Evolutionary conservation across 140 eudicot genomes (phyloP).

Genomic region (Stevia rebaudiana): DNA sequence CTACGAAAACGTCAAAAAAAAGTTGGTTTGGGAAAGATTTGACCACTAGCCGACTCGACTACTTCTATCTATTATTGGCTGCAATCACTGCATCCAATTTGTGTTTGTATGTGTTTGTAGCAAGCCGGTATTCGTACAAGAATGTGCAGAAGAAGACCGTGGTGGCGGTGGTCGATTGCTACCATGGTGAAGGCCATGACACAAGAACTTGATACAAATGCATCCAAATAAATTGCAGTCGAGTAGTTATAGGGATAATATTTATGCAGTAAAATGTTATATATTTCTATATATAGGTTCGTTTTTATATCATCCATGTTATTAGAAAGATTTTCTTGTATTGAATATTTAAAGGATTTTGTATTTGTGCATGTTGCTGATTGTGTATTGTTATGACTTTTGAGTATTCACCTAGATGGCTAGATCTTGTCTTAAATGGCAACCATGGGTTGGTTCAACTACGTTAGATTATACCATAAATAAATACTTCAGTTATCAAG

Average conservation of each 20-base stretch:
- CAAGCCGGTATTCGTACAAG: slow-evolving; percentile 60
- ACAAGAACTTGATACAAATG: slow-evolving; percentile 28
- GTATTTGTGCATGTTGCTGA: background rate
- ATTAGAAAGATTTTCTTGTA: slow-evolving; percentile 8
- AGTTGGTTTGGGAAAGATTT: slow-evolving; percentile 83
- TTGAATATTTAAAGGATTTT: background rate
- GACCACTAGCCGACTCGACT: slow-evolving; percentile 62
- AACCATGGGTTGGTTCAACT: background rate
- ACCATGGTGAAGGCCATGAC: slow-evolving; percentile 30
- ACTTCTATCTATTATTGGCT: slow-evolving; percentile 56
- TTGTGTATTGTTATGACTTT: background rate
- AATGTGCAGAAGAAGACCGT: slow-evolving; percentile 38
- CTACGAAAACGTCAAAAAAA: slow-evolving; percentile 31
- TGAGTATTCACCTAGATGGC: background rate
- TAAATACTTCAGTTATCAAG: background rate
- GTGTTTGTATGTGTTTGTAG: slow-evolving; percentile 41
- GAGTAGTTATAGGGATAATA: slow-evolving; percentile 16
- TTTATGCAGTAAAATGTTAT: background rate
- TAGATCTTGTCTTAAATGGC: background rate
- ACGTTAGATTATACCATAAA: background rate
- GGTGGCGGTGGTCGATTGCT: slow-evolving; percentile 45
- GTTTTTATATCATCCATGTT: slow-evolving; percentile 9
- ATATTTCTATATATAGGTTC: background rate
- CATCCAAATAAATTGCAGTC: slow-evolving; percentile 12
- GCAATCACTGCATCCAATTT: slow-evolving; percentile 38